A percentile compares a stretch with the other conserved stretches of the same genome.
phyloP scores from a whole-genome alignment of 306 rosid genomes.

The Casuarina equisetifolia region DNA sequence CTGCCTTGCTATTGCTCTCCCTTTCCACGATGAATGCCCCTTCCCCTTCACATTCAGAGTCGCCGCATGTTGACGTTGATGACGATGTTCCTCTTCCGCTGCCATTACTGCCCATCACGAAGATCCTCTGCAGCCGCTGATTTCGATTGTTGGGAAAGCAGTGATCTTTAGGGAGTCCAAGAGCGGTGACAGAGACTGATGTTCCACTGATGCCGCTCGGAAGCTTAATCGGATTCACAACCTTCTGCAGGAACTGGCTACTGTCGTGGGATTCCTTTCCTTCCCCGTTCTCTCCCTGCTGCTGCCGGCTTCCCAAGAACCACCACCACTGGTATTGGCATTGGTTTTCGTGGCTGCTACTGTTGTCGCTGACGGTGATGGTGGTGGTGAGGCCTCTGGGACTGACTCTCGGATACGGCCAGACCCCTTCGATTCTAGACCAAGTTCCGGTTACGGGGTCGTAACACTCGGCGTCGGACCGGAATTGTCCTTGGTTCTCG shows the following conservation, averaged over 20 bases:
- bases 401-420: conserved; percentile 6
- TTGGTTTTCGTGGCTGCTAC: neutral
- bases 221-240: neutral
- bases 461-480: conserved; percentile 3
- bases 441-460: conserved; percentile 1
- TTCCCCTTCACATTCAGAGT: neutral
- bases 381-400: conserved; percentile 5
- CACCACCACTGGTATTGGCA: conserved; percentile 4
- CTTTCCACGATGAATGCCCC: neutral
- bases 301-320: neutral
- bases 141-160: neutral
- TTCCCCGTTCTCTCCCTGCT: neutral
- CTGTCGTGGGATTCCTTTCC: neutral
- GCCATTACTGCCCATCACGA: neutral
- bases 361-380: neutral
- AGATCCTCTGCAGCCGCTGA: neutral
- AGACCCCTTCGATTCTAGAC: conserved; percentile 2
- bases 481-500: conserved; percentile 1
- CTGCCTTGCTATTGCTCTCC: neutral
- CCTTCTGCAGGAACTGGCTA: neutral
- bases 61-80: neutral
- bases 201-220: neutral
- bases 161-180: neutral
- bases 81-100: neutral
- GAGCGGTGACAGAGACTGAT: neutral